Percentiles rank a stretch among this genome's conserved stretches.
These are phyloP conservation scores for Priceomyces haplophilus DNA, from an alignment of 805 yeast species.

Conservation along the genomic window DNA sequence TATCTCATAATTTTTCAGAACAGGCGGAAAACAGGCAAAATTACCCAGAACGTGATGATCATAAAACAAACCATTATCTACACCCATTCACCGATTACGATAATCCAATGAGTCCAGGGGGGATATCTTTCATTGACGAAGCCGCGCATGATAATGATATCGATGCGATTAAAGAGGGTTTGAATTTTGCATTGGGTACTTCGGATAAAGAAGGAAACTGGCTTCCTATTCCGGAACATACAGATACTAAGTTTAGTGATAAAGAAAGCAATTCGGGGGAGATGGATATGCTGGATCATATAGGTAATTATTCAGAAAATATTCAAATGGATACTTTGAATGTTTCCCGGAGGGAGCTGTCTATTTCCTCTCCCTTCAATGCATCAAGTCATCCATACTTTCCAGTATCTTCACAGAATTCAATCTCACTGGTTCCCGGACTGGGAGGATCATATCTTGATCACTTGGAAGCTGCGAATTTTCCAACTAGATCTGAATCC, in stretches of 20 bases:
- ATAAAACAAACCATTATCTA: not conserved
- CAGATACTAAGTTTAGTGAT: not conserved
- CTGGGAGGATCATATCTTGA: slow-evolving; percentile 1
- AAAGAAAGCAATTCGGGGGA: slow-evolving; percentile 1
- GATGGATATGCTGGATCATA: not conserved
- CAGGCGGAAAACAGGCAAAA: slow-evolving; percentile 9
- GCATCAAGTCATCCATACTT: slow-evolving; percentile 3
- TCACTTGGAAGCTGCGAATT: slow-evolving; percentile 19
- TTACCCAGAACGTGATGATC: not conserved
- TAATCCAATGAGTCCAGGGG: slow-evolving; percentile 2
- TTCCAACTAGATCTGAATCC: slow-evolving; percentile 9
- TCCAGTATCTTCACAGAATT: not conserved
- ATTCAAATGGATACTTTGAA: slow-evolving; percentile 16
- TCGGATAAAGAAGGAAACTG: slow-evolving; percentile 22
- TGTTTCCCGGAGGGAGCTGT: not conserved
- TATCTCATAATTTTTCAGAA: not conserved
- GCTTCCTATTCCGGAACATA: slow-evolving; percentile 21
- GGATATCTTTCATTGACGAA: slow-evolving; percentile 18
- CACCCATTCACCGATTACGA: not conserved
- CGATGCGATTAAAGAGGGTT: slow-evolving; percentile 31
- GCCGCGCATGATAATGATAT: slow-evolving; percentile 28
- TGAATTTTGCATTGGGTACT: slow-evolving; percentile 34
- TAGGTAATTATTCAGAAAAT: slow-evolving; percentile 13
- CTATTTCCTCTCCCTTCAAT: slow-evolving; percentile 3
- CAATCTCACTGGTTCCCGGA: not conserved